Percentiles rank a stretch among this genome's conserved stretches.
These are phyloP conservation scores for Albugo laibachii DNA, from an alignment of 352 stramenopile genomes.

Conservation along the genomic window DNA sequence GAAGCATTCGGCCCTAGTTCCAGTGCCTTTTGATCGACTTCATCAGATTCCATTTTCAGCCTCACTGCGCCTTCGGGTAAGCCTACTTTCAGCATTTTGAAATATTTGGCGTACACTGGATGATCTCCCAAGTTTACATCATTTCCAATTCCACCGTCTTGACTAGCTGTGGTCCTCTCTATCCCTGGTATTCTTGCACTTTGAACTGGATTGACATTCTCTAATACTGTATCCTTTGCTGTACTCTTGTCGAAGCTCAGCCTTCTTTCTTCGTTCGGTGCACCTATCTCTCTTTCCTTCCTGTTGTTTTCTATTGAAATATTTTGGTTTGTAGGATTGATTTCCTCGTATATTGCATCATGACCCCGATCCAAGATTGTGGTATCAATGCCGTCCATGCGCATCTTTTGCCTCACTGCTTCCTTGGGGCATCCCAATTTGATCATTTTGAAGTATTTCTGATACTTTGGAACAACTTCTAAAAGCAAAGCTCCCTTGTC, in stretches of 20 bases:
- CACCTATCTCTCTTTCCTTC: background rate
- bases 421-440: slow-evolving; percentile 78
- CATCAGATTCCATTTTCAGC: slow-evolving; percentile 39
- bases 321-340: slow-evolving; percentile 11
- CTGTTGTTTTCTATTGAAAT: slow-evolving; percentile 2
- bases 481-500: slow-evolving; percentile 9
- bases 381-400: slow-evolving; percentile 75
- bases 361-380: slow-evolving; percentile 37
- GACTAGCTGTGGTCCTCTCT: too few relatives aligned
- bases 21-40: slow-evolving; percentile 28
- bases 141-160: slow-evolving; percentile 7
- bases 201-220: slow-evolving; percentile 16
- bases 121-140: slow-evolving; percentile 55
- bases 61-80: slow-evolving; percentile 43
- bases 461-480: slow-evolving; percentile 46
- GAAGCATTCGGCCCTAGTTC: slow-evolving; percentile 40
- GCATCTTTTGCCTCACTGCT: slow-evolving; percentile 82
- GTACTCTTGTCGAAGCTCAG: background rate
- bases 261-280: slow-evolving; percentile 2
- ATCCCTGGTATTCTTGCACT: slow-evolving; percentile 9
- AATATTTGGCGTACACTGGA: slow-evolving; percentile 66
- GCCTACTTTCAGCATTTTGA: slow-evolving; percentile 88
- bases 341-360: slow-evolving; percentile 35
- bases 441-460: slow-evolving; percentile 89
- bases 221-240: background rate